Conservation (phyloP, 2,329 filamentous ascomycete species). For the Myriosclerotinia scirpicola region DNA sequence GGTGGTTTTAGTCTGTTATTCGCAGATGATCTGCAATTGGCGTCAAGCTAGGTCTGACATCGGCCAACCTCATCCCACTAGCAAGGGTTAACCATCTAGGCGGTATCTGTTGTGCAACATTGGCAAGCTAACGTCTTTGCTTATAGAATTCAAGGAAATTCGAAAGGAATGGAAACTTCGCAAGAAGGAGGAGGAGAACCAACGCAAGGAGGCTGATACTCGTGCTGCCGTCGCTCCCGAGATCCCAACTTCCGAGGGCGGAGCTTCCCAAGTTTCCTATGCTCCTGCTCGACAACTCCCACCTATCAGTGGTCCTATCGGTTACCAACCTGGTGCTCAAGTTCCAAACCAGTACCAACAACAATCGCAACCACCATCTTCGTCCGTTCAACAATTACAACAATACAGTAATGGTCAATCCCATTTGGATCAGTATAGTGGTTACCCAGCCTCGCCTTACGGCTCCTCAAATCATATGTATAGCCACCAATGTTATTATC, state of each 20-base stretch:
- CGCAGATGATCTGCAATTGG: constrained; percentile 43
- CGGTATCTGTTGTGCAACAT: constrained; percentile 39
- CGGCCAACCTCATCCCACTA: constrained; percentile 47
- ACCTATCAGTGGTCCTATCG: constrained; percentile 54
- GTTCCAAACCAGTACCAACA: constrained; percentile 42
- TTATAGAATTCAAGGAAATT: constrained; percentile 90
- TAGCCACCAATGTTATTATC: constrained; percentile 52
- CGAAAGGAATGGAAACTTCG: constrained; percentile 98
- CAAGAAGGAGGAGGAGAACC: constrained; percentile 96
- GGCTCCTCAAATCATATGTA: constrained; percentile 55
- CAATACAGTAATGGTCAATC: constrained; percentile 51
- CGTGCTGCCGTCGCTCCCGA: constrained; percentile 60
- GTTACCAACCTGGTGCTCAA: constrained; percentile 62
- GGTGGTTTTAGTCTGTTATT: constrained; percentile 19
- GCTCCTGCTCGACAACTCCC: constrained; percentile 62
- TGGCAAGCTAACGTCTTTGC: constrained; percentile 34
- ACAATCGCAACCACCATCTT: constrained; percentile 47
- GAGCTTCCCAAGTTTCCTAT: constrained; percentile 50
- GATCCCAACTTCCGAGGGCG: constrained; percentile 49
- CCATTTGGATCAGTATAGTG: constrained; percentile 45
- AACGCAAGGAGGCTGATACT: constrained; percentile 83
- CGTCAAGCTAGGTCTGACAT: constrained; percentile 50
- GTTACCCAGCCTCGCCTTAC: constrained; percentile 60
- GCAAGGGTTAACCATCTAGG: constrained; percentile 43
- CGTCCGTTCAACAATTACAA: constrained; percentile 53